A percentile compares a stretch with the other conserved stretches of the same genome.
phyloP scores from a whole-genome alignment of 805 yeast species.

The Isabelozyma rhagii region DNA sequence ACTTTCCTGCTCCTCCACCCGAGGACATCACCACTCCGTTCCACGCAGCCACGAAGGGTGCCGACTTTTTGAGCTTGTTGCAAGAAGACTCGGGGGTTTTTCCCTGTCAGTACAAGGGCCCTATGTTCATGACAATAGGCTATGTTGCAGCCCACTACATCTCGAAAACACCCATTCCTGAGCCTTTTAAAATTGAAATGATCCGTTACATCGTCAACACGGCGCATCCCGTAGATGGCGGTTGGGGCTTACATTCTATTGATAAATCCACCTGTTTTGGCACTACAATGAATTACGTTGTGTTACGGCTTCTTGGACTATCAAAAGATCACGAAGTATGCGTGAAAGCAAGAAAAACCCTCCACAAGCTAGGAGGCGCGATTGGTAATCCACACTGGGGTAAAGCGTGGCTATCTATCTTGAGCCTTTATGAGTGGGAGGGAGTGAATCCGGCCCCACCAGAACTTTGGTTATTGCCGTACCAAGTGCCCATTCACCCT shows the following conservation, averaged over 20 bases:
- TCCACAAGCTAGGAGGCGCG: slow-evolving; percentile 83
- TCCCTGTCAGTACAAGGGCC: slow-evolving; percentile 94
- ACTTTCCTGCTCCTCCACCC: slow-evolving; percentile 36
- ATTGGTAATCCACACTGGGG: slow-evolving; percentile 96
- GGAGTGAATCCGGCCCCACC: slow-evolving; percentile 99
- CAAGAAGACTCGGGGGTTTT: slow-evolving; percentile 86
- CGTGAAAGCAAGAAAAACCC: slow-evolving; percentile 66
- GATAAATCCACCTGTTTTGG: slow-evolving; percentile 97
- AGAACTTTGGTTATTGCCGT: slow-evolving; percentile 87
- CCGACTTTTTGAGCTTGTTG: slow-evolving; percentile 60
- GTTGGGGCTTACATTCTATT: slow-evolving; percentile 94
- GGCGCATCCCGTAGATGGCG: slow-evolving; percentile 98
- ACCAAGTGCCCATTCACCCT: slow-evolving; percentile 80
- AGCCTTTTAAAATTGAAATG: slow-evolving; percentile 63
- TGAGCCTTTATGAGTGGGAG: slow-evolving; percentile 86
- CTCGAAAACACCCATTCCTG: slow-evolving; percentile 65
- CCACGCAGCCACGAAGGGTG: slow-evolving; percentile 72
- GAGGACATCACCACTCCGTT: slow-evolving; percentile 42
- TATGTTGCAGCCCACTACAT: slow-evolving; percentile 73
- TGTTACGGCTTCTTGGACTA: slow-evolving; percentile 78
- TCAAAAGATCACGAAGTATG: slow-evolving; percentile 73
- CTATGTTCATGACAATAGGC: slow-evolving; percentile 96
- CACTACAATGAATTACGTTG: slow-evolving; percentile 81
- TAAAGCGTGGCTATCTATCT: slow-evolving; percentile 79
- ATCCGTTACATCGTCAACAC: slow-evolving; percentile 85